Percentiles rank a stretch among this genome's conserved stretches.
These are phyloP conservation scores for Aspergillus proliferans DNA, from an alignment of 2,329 filamentous ascomycete genomes.

Conservation along the genomic window DNA sequence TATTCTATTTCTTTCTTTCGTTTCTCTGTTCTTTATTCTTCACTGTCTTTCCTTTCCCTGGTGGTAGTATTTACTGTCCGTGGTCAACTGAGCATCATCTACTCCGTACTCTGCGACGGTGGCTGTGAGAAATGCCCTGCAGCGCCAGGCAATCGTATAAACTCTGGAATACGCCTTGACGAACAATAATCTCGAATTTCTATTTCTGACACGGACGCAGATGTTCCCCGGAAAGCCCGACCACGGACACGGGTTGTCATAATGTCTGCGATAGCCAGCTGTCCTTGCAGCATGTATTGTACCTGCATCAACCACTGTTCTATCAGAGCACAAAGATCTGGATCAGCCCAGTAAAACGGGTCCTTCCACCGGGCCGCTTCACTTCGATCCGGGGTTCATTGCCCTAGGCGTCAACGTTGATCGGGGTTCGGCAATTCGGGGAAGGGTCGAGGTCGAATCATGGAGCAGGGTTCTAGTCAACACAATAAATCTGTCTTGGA, in stretches of 20 bases:
- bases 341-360: not conserved
- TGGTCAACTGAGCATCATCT: too few relatives aligned
- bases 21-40: too few relatives aligned
- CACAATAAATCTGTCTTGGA: not conserved
- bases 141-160: too few relatives aligned
- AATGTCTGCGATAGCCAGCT: not conserved
- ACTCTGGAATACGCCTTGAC: too few relatives aligned
- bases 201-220: too few relatives aligned
- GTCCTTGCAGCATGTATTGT: not conserved
- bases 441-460: not conserved
- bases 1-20: too few relatives aligned
- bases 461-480: not conserved
- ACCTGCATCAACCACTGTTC: not conserved
- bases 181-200: too few relatives aligned
- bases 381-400: constrained; percentile 1
- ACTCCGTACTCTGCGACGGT: too few relatives aligned
- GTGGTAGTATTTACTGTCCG: too few relatives aligned
- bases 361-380: not conserved
- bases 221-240: too few relatives aligned
- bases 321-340: not conserved
- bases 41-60: too few relatives aligned
- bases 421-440: not conserved
- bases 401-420: not conserved
- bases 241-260: not conserved
- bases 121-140: too few relatives aligned